Conservation (phyloP, 2,329 filamentous ascomycete genomes). For the Phyllosticta citrichinensis region DNA sequence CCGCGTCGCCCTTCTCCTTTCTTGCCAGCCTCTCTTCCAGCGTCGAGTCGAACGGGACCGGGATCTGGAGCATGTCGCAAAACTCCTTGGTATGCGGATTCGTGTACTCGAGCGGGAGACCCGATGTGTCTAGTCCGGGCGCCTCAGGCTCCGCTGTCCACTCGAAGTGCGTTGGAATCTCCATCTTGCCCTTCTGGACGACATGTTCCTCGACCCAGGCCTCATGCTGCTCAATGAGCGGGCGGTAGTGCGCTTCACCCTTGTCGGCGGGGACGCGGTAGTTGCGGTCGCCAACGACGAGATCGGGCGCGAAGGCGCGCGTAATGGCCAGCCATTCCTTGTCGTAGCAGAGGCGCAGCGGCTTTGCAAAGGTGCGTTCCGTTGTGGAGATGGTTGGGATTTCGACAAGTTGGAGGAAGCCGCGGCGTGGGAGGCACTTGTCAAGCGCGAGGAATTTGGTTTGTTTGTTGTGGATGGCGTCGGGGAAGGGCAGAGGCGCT, state of each 20-base stretch:
- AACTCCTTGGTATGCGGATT: slow-evolving; percentile 80
- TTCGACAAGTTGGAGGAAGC: slow-evolving; percentile 73
- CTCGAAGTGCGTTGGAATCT: slow-evolving; percentile 68
- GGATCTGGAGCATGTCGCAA: slow-evolving; percentile 66
- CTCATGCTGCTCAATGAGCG: slow-evolving; percentile 58
- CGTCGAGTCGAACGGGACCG: slow-evolving; percentile 65
- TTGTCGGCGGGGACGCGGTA: slow-evolving; percentile 48
- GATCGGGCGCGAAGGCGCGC: slow-evolving; percentile 60
- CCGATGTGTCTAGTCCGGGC: slow-evolving; percentile 39
- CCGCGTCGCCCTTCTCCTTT: slow-evolving; percentile 47
- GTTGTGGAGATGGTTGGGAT: slow-evolving; percentile 31
- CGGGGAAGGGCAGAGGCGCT: slow-evolving; percentile 47
- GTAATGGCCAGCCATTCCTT: slow-evolving; percentile 93
- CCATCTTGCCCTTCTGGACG: slow-evolving; percentile 49
- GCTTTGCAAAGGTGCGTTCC: slow-evolving; percentile 26
- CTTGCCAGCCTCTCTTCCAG: slow-evolving; percentile 58
- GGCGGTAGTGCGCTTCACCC: slow-evolving; percentile 58
- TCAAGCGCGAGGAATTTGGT: slow-evolving; percentile 85
- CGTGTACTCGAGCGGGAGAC: slow-evolving; percentile 70
- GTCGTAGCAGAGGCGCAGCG: slow-evolving; percentile 67
- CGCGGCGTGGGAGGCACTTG: slow-evolving; percentile 71
- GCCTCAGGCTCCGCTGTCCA: slow-evolving; percentile 54
- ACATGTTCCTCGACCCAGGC: slow-evolving; percentile 76
- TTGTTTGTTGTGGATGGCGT: slow-evolving; percentile 63
- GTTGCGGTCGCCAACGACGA: slow-evolving; percentile 43